A percentile compares a stretch with the other conserved stretches of the same genome.
These are phyloP conservation scores for Lanzia echinophila DNA, from an alignment of 2,329 filamentous ascomycete species.

Conservation along the genomic window DNA sequence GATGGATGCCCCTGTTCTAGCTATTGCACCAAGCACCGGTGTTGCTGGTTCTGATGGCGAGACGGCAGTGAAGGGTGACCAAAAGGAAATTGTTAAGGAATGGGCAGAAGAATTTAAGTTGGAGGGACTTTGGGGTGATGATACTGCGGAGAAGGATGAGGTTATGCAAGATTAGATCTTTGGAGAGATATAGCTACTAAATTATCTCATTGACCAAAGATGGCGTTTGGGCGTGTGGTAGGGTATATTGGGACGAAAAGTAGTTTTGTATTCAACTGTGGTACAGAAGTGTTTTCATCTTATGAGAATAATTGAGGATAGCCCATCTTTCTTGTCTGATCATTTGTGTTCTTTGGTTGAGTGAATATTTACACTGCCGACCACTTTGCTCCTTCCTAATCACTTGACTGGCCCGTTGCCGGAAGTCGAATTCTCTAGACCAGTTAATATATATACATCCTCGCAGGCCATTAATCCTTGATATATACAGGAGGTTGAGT, in stretches of 20 bases:
- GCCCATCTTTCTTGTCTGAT: too few species aligned
- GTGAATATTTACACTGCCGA: too few species aligned
- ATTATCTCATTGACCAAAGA: neutral
- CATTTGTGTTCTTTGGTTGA: too few species aligned
- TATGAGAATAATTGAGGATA: too few species aligned
- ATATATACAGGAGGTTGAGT: too few species aligned
- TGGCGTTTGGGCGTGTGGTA: neutral
- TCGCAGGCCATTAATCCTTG: too few species aligned
- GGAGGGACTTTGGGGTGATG: constrained; percentile 83
- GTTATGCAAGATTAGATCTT: constrained; percentile 25
- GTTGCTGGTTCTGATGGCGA: constrained; percentile 36
- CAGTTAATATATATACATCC: too few species aligned
- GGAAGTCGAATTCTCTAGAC: too few species aligned
- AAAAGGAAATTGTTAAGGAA: constrained; percentile 84
- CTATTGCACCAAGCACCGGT: constrained; percentile 38
- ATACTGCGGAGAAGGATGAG: constrained; percentile 20
- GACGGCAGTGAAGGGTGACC: constrained; percentile 48
- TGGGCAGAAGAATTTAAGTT: constrained; percentile 95
- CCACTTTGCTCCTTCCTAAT: too few species aligned
- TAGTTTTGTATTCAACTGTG: neutral
- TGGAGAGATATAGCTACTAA: neutral
- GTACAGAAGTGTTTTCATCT: neutral
- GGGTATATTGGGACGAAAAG: neutral
- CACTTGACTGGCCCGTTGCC: too few species aligned
- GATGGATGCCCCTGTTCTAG: constrained; percentile 67